Conservation (phyloP, 306 rosid species). For the Cicer judaicum region DNA sequence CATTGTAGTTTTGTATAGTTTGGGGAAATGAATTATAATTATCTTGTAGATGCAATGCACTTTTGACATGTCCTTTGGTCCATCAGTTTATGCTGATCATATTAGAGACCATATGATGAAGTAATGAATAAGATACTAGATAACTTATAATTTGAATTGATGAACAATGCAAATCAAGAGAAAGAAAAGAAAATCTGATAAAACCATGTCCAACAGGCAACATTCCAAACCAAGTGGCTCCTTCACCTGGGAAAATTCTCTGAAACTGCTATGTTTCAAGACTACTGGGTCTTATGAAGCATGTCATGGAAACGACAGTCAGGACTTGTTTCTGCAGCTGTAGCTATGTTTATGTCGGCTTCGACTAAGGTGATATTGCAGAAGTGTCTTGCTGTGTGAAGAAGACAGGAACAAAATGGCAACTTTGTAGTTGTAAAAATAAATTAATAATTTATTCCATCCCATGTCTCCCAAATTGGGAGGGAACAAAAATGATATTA, state of each 20-base stretch:
- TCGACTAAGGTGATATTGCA: neutral
- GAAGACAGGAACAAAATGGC: too few species aligned
- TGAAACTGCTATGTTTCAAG: too few species aligned
- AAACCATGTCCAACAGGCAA: neutral
- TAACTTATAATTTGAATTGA: neutral
- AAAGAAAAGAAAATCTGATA: neutral
- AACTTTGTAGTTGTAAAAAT: too few species aligned
- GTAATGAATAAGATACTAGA: neutral
- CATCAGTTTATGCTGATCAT: neutral
- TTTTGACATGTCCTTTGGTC: constrained; percentile 19
- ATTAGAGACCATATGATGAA: constrained; percentile 5
- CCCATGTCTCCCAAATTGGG: neutral
- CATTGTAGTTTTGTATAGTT: neutral
- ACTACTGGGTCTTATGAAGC: too few species aligned
- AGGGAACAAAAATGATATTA: neutral
- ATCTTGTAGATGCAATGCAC: constrained; percentile 5
- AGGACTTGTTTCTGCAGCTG: too few species aligned
- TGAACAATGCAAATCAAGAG: neutral
- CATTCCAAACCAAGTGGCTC: neutral
- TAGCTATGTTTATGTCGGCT: too few species aligned
- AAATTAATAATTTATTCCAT: too few species aligned
- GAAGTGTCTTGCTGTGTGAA: too few species aligned
- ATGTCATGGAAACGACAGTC: too few species aligned
- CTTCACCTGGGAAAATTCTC: neutral
- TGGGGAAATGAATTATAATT: constrained; percentile 5